Percentiles rank a stretch among this genome's conserved stretches.
Conservation (phyloP, 2,329 filamentous ascomycete genomes). For the Cercospora zeae-maydis region DNA sequence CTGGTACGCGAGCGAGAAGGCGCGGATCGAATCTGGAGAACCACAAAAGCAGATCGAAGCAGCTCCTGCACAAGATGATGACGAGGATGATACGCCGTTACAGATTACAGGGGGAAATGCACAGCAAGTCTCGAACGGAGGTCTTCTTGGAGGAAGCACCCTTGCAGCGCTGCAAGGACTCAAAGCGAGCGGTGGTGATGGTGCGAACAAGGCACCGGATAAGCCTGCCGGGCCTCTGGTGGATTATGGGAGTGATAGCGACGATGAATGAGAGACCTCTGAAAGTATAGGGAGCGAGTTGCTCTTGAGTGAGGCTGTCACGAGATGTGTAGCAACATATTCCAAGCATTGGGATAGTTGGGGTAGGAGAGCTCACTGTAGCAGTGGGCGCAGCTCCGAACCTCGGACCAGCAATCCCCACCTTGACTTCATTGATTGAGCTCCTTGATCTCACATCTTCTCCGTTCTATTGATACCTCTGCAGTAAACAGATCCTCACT, state of each 20-base stretch:
- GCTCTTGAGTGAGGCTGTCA: no score
- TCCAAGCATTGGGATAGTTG: not conserved
- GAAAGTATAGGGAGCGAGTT: not conserved
- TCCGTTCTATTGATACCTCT: not conserved
- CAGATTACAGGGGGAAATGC: conserved; percentile 47
- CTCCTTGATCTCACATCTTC: not conserved
- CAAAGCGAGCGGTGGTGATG: conserved; percentile 42
- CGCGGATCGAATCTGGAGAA: conserved; percentile 62
- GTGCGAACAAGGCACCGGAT: conserved; percentile 51
- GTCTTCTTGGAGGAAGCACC: conserved; percentile 79
- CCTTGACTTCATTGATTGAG: not conserved
- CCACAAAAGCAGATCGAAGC: conserved; percentile 27
- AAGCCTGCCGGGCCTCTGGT: conserved; percentile 70
- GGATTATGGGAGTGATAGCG: conserved; percentile 85
- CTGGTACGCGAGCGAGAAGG: conserved; percentile 79
- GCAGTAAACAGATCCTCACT: not conserved
- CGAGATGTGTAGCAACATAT: not conserved
- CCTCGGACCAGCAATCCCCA: not conserved
- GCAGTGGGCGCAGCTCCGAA: not conserved
- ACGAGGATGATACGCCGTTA: conserved; percentile 30
- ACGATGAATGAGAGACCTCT: conserved; percentile 51
- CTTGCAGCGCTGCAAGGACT: conserved; percentile 69
- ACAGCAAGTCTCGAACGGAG: conserved; percentile 42
- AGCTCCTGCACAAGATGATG: conserved; percentile 40
- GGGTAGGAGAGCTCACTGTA: not conserved